Evolutionary conservation across 179 eudicot genomes (phyloP), one percentile per base, ranked within the genome.

Genomic region (Nepenthes alata): DNA sequence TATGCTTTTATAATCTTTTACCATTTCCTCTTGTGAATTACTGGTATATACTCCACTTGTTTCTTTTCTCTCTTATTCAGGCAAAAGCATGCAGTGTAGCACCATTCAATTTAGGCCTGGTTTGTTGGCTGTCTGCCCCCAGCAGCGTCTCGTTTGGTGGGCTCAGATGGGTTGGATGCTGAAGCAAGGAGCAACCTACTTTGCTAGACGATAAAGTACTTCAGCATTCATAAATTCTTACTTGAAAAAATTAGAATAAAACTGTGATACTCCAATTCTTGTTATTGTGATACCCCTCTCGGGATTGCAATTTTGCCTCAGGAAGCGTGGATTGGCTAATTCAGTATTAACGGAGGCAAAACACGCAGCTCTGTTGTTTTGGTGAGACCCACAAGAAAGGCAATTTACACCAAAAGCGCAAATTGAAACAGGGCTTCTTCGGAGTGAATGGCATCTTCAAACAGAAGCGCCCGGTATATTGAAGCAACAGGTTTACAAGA

Each of bases 261-360:
- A 4, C 9, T 37, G 7, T 48, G 11, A 35, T 57, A 3, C 47
- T 48, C 1, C 4, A 4, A 25, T 55, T 7, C 5, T 11, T 37
- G 11, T 34, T n/a, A 10, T 48, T 62, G 2, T 62, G 57, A 50
- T 6, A 38, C 34, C 44, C 60, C 39, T 68, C 47, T 60, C 59
- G 37, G 55, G 45, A 10, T 71, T 59, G 65, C 48, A 81, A 87
- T 89, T 87, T 87, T 75, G 95, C 87, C 56, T 77, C 91, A 15
- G 95, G 95, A 72, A 83, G 80, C 78, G 78, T 87, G 85, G 91
- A 85, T 73, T 91, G 95, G 47, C 95, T 91, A n/a, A 85, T 88
- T 59, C 81, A 74, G 65, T 88, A 88, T 65, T 87, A 83, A 50
- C 11, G 1, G 1, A 10, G 2, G 11, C 8, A 11, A 50, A 50